phyloP scores from a whole-genome alignment of 2,329 filamentous ascomycete species.

The Venturia effusa region DNA sequence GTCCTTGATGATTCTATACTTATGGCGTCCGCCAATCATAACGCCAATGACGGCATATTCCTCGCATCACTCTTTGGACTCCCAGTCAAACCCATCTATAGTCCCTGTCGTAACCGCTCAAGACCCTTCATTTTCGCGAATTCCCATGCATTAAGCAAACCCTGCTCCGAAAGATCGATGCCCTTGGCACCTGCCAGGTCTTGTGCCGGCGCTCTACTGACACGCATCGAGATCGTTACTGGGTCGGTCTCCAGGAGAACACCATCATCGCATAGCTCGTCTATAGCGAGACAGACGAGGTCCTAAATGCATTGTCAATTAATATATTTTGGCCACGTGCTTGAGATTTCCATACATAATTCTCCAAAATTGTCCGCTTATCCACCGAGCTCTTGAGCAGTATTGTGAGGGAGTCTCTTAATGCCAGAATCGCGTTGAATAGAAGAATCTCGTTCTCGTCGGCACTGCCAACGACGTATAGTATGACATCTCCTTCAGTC shows the following conservation, averaged over 20 bases:
- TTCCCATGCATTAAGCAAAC: slow-evolving; percentile 86
- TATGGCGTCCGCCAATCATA: not conserved
- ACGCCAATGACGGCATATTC: not conserved
- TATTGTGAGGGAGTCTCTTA: slow-evolving; percentile 81
- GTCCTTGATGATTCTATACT: not conserved
- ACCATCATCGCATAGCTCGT: slow-evolving; percentile 50
- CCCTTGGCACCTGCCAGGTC: slow-evolving; percentile 82
- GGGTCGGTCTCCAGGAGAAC: slow-evolving; percentile 88
- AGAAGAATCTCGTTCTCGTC: slow-evolving; percentile 97
- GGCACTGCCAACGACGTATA: slow-evolving; percentile 77
- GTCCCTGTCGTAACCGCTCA: slow-evolving; percentile 78
- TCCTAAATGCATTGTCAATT: slow-evolving; percentile 48
- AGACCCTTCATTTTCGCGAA: slow-evolving; percentile 86
- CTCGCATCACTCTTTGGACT: not conserved
- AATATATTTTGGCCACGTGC: not conserved
- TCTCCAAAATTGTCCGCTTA: slow-evolving; percentile 95
- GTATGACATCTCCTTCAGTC: slow-evolving; percentile 93
- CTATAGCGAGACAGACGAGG: slow-evolving; percentile 79
- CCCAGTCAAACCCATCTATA: slow-evolving; percentile 36
- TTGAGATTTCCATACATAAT: slow-evolving; percentile 76
- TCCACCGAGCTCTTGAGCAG: slow-evolving; percentile 92
- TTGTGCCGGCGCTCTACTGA: slow-evolving; percentile 82
- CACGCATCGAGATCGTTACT: slow-evolving; percentile 81
- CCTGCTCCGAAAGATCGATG: slow-evolving; percentile 92
- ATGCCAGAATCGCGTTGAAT: slow-evolving; percentile 80